Percentiles rank a stretch among this genome's conserved stretches.
phyloP scores from a whole-genome alignment of 2,329 filamentous ascomycete genomes.

The Hymenoscyphus fraxineus region DNA sequence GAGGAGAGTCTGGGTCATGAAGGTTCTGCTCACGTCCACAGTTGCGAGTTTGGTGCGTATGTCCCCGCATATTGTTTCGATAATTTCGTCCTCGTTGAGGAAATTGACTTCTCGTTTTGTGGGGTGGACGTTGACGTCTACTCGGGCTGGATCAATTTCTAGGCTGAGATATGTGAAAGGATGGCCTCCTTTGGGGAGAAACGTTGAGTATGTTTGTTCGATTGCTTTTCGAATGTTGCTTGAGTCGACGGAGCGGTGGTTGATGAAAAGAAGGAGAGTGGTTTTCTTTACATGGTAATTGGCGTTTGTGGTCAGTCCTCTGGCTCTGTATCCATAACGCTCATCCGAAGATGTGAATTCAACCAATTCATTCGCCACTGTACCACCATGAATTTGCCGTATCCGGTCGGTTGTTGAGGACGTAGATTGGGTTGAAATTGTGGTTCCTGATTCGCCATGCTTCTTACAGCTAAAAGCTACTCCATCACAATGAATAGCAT shows the following conservation, averaged over 20 bases:
- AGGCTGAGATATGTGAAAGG: conserved; percentile 91
- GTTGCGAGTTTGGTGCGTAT: conserved; percentile 75
- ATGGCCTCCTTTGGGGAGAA: conserved; percentile 89
- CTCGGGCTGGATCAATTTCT: conserved; percentile 84
- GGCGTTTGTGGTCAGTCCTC: conserved; percentile 82
- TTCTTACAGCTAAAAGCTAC: conserved; percentile 97
- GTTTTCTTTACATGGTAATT: conserved; percentile 94
- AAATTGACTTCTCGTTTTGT: conserved; percentile 98
- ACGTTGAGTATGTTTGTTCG: conserved; percentile 83
- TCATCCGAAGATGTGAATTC: conserved; percentile 68
- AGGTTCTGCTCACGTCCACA: conserved; percentile 90
- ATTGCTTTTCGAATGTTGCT: conserved; percentile 81
- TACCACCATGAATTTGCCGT: conserved; percentile 80
- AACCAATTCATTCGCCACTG: conserved; percentile 84
- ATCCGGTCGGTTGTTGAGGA: conserved; percentile 78
- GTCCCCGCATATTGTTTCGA: conserved; percentile 76
- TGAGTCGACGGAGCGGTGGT: conserved; percentile 91
- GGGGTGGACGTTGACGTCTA: conserved; percentile 97
- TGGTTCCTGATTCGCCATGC: conserved; percentile 79
- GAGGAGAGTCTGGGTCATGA: conserved; percentile 87
- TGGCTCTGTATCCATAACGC: conserved; percentile 78
- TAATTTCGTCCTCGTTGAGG: conserved; percentile 94
- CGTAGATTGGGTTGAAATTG: conserved; percentile 71
- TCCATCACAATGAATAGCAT: conserved; percentile 86
- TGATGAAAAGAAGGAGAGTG: conserved; percentile 87